phyloP scores from a whole-genome alignment of 2,329 filamentous ascomycete species.

The Myotisia sp. region DNA sequence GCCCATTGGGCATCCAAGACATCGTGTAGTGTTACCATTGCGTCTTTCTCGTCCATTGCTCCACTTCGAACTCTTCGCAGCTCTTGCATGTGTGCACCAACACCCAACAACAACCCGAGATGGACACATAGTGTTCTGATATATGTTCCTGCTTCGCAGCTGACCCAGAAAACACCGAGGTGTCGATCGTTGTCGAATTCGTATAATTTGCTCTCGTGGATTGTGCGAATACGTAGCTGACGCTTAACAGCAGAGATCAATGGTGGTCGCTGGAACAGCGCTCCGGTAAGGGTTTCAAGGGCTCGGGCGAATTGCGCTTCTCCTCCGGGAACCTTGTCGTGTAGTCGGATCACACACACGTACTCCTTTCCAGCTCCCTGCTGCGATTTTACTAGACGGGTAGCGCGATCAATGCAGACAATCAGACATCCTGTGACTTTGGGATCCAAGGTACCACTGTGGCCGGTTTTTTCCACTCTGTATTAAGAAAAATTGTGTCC shows the following conservation, averaged over 20 bases:
- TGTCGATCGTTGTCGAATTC: constrained; percentile 99
- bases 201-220: constrained; percentile 88
- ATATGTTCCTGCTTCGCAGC: constrained; percentile 96
- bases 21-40: constrained; percentile 86
- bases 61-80: constrained; percentile 83
- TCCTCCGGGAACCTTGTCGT: constrained; percentile 88
- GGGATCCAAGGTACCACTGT: constrained; percentile 94
- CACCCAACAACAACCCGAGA: constrained; percentile 60
- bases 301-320: constrained; percentile 86
- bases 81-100: constrained; percentile 97
- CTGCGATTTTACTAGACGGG: constrained; percentile 94
- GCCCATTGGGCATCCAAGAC: constrained; percentile 93
- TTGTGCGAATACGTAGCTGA: constrained; percentile 93
- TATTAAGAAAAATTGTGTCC: constrained; percentile 3
- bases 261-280: constrained; percentile 90
- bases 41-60: constrained; percentile 83
- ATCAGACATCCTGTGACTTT: constrained; percentile 95
- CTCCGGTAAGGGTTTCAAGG: constrained; percentile 88
- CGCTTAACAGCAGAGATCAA: constrained; percentile 98
- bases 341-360: constrained; percentile 84
- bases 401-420: constrained; percentile 91
- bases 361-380: constrained; percentile 99
- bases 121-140: constrained; percentile 97
- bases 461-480: constrained; percentile 88
- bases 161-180: constrained; percentile 97